phyloP scores from a whole-genome alignment of 495 filamentous ascomycete genomes.

The Xylaria telfairii region DNA sequence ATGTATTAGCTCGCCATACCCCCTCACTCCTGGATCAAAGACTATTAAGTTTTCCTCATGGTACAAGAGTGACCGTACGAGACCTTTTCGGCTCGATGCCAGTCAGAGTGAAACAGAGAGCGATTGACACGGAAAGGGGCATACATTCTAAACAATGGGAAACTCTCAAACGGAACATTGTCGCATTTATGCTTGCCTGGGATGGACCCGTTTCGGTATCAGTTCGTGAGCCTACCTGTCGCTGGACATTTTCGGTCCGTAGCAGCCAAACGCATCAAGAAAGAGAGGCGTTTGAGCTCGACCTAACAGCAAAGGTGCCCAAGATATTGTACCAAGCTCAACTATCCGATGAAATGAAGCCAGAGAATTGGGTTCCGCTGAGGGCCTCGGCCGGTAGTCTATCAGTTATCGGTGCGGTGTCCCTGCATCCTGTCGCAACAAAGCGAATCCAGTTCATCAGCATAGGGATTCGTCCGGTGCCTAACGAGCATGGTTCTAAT shows the following conservation, averaged over 20 bases:
- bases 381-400: slow-evolving; percentile 66
- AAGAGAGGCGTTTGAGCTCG: slow-evolving; percentile 25
- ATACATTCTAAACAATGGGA: slow-evolving; percentile 66
- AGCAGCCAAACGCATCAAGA: slow-evolving; percentile 9
- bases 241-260: slow-evolving; percentile 30
- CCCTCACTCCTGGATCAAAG: slow-evolving; percentile 69
- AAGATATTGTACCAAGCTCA: slow-evolving; percentile 70
- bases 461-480: slow-evolving; percentile 67
- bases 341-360: slow-evolving; percentile 58
- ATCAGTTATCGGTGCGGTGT: slow-evolving; percentile 71
- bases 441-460: slow-evolving; percentile 82
- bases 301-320: slow-evolving; percentile 46
- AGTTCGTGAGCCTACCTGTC: slow-evolving; percentile 46
- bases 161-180: slow-evolving; percentile 61
- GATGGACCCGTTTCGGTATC: slow-evolving; percentile 49
- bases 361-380: slow-evolving; percentile 68
- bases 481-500: slow-evolving; percentile 61
- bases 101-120: slow-evolving; percentile 87
- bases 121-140: slow-evolving; percentile 62
- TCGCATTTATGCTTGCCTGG: slow-evolving; percentile 73
- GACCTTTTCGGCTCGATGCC: slow-evolving; percentile 96
- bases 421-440: slow-evolving; percentile 69
- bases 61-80: slow-evolving; percentile 79
- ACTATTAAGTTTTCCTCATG: slow-evolving; percentile 64
- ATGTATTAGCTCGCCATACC: slow-evolving; percentile 67